Percentiles rank a stretch among this genome's conserved stretches.
phyloP scores from a whole-genome alignment of 2,329 filamentous ascomycete genomes.

The Trichoderma sp. region DNA sequence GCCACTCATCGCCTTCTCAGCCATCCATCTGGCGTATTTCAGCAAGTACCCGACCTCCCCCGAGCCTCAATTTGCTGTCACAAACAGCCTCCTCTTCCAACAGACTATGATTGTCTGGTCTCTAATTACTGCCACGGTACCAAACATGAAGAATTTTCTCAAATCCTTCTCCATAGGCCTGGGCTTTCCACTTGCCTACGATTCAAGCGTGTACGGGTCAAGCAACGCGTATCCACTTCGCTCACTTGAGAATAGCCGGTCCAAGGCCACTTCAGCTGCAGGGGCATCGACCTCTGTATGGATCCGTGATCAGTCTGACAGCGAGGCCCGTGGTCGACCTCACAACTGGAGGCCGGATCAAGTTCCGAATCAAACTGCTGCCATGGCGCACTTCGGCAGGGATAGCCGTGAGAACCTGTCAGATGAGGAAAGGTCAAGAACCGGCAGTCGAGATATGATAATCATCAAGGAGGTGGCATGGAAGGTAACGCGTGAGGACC shows the following conservation, averaged over 20 bases:
- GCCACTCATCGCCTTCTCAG: not conserved
- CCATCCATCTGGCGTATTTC: not conserved
- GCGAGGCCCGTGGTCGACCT: not conserved
- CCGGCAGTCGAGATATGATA: not conserved
- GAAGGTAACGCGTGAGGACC: not conserved
- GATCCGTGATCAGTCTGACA: not conserved
- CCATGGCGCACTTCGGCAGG: not conserved
- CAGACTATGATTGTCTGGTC: constrained; percentile 1
- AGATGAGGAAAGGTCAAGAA: not conserved
- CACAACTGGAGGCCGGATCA: not conserved
- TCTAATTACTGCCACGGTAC: not conserved
- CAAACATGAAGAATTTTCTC: constrained; percentile 1
- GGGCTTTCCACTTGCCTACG: not conserved
- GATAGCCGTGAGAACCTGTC: not conserved
- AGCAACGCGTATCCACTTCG: not conserved
- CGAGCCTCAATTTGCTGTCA: not conserved
- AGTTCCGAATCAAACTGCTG: not conserved
- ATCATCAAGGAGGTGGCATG: not conserved
- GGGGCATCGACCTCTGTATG: not conserved
- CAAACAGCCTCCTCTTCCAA: not conserved
- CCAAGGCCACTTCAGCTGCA: not conserved
- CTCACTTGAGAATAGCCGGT: not conserved
- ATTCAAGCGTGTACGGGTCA: not conserved
- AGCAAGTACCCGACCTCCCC: not conserved
- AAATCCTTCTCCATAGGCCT: not conserved